Percentiles rank a stretch among this genome's conserved stretches.
phyloP scores from a whole-genome alignment of 495 filamentous ascomycete species.

The Penicillium manginii region DNA sequence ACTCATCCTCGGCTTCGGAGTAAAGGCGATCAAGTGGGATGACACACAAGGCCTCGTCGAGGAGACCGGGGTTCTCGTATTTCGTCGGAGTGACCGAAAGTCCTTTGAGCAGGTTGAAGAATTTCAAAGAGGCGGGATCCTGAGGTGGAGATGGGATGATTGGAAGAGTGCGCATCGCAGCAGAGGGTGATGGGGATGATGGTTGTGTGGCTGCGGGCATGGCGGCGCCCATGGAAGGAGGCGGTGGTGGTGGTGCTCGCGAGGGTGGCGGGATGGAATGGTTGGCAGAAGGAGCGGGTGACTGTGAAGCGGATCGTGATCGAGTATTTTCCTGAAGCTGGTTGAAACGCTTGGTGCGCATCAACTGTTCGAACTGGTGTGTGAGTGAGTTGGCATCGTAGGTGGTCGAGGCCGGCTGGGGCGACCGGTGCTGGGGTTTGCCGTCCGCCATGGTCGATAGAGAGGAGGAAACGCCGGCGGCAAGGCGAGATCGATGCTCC shows the following conservation, averaged over 20 bases:
- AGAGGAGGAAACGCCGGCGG: constrained; percentile 28
- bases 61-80: constrained; percentile 94
- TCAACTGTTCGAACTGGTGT: constrained; percentile 73
- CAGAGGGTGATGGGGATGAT: constrained; percentile 51
- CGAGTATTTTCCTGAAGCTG: constrained; percentile 66
- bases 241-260: constrained; percentile 40
- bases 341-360: constrained; percentile 78
- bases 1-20: constrained; percentile 90
- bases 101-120: constrained; percentile 79
- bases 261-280: constrained; percentile 46
- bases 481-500: constrained; percentile 23
- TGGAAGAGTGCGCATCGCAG: constrained; percentile 59
- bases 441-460: constrained; percentile 45
- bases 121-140: constrained; percentile 75
- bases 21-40: constrained; percentile 94
- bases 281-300: constrained; percentile 40
- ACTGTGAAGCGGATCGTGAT: constrained; percentile 57
- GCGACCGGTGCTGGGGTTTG: constrained; percentile 36
- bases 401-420: constrained; percentile 32
- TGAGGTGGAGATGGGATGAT: constrained; percentile 79
- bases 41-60: constrained; percentile 86
- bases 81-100: constrained; percentile 83
- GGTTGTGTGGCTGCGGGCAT: constrained; percentile 32
- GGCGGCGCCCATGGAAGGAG: constrained; percentile 37
- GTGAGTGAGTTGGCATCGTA: constrained; percentile 57